Conservation (phyloP, 495 filamentous ascomycete genomes). For the Podospora didyma region DNA sequence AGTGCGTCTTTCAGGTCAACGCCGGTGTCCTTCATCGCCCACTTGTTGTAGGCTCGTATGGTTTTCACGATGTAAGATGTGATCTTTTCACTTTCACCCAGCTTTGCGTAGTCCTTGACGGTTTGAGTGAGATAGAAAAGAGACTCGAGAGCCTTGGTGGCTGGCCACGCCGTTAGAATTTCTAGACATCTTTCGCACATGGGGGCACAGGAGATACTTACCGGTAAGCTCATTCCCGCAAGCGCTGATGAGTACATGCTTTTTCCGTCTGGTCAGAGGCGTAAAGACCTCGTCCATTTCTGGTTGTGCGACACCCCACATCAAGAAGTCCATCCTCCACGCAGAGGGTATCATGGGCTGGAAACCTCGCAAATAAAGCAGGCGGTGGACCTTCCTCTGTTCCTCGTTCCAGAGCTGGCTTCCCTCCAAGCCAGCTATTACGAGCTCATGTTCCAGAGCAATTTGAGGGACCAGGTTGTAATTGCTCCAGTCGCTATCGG, state of each 20-base stretch:
- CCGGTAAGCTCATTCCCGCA: slow-evolving; percentile 23
- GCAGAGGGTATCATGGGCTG: slow-evolving; percentile 31
- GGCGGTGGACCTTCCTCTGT: slow-evolving; percentile 24
- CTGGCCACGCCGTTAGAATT: slow-evolving; percentile 14
- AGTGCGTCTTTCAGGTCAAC: slow-evolving; percentile 8
- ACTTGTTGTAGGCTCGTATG: slow-evolving; percentile 21
- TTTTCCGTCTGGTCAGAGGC: slow-evolving; percentile 14
- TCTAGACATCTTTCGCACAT: background rate
- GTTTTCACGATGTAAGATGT: slow-evolving; percentile 14
- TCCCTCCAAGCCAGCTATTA: slow-evolving; percentile 16
- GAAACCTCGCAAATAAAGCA: slow-evolving; percentile 26
- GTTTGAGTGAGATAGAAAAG: slow-evolving; percentile 27
- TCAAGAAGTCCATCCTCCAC: slow-evolving; percentile 25
- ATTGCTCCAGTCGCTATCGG: slow-evolving; percentile 26
- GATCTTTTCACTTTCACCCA: slow-evolving; percentile 16
- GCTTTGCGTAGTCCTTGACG: slow-evolving; percentile 26
- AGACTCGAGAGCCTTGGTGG: slow-evolving; percentile 25
- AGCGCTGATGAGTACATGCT: slow-evolving; percentile 23
- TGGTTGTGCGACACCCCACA: slow-evolving; percentile 26
- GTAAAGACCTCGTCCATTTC: slow-evolving; percentile 23
- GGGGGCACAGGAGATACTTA: slow-evolving; percentile 1
- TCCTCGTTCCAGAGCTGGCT: slow-evolving; percentile 23
- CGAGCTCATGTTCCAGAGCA: slow-evolving; percentile 16
- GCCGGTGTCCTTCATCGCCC: slow-evolving; percentile 22
- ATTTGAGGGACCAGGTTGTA: slow-evolving; percentile 16